phyloP scores from a whole-genome alignment of 257 asterid species.

The Scutellaria barbata region DNA sequence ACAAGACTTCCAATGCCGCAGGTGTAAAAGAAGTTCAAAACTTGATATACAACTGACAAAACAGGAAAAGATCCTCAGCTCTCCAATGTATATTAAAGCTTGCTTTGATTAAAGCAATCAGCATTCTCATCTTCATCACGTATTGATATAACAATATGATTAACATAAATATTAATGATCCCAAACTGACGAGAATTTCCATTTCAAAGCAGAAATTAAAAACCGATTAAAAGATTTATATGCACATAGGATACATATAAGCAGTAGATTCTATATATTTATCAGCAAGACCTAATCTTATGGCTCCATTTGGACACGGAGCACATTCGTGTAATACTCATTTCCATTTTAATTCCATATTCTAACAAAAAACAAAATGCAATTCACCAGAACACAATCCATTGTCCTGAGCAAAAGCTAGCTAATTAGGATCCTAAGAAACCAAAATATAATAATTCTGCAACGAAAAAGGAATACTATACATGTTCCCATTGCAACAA shows the following conservation, averaged over 20 bases:
- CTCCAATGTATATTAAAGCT: neutral
- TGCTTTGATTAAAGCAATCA: neutral
- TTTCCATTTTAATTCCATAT: no score
- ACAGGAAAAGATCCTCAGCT: neutral
- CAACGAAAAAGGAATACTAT: neutral
- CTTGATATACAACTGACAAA: neutral
- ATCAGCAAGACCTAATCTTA: neutral
- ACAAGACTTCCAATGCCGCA: neutral
- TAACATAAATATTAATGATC: neutral
- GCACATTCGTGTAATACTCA: neutral
- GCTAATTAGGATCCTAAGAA: conserved; percentile 1
- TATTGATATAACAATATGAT: neutral
- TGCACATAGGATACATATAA: no score
- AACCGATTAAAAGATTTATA: no score
- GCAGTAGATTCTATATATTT: no score
- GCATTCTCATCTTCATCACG: neutral
- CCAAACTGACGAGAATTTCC: no score
- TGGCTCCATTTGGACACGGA: neutral
- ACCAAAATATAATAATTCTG: neutral
- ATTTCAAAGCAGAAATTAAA: no score
- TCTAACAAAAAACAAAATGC: neutral
- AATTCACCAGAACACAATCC: neutral
- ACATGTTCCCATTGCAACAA: neutral
- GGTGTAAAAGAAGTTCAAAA: neutral
- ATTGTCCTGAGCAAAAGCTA: conserved; percentile 3